Conservation (phyloP, 805 yeast genomes). For the Candida stauntonica region DNA sequence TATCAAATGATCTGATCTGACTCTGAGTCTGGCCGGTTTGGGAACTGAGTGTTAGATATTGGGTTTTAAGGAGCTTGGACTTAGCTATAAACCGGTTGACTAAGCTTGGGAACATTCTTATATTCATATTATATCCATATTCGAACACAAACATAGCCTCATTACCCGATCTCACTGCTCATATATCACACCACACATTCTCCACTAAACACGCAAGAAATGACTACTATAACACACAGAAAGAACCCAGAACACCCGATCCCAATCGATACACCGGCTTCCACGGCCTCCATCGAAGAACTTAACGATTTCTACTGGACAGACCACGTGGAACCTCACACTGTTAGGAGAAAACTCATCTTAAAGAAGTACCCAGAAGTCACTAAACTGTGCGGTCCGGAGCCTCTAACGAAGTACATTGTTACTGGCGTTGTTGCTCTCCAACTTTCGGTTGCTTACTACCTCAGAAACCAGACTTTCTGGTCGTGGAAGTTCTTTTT, state of each 20-base stretch:
- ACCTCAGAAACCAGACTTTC: conserved; percentile 51
- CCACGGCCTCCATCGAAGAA: conserved; percentile 29
- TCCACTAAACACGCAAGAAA: conserved; percentile 1
- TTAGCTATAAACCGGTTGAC: too few relatives aligned
- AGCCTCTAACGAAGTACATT: conserved; percentile 79
- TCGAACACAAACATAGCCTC: too few relatives aligned
- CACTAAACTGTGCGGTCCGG: conserved; percentile 76
- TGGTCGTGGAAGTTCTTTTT: conserved; percentile 50
- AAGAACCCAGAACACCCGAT: conserved; percentile 23
- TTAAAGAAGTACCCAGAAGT: conserved; percentile 76
- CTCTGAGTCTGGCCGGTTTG: too few relatives aligned
- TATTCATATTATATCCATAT: too few relatives aligned
- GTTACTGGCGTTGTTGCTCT: conserved; percentile 57
- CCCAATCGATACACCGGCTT: conserved; percentile 29
- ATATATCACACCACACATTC: too few relatives aligned
- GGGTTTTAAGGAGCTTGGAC: too few relatives aligned
- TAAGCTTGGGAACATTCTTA: too few relatives aligned
- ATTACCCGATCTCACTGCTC: neutral
- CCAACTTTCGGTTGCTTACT: conserved; percentile 65
- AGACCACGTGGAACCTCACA: conserved; percentile 75
- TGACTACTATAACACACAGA: conserved; percentile 28
- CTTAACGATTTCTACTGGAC: conserved; percentile 81
- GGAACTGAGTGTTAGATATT: too few relatives aligned
- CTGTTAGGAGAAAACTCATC: conserved; percentile 65
- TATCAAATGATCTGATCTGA: too few relatives aligned